Conservation (phyloP, 805 yeast genomes). For the Suhomyces prunicola region DNA sequence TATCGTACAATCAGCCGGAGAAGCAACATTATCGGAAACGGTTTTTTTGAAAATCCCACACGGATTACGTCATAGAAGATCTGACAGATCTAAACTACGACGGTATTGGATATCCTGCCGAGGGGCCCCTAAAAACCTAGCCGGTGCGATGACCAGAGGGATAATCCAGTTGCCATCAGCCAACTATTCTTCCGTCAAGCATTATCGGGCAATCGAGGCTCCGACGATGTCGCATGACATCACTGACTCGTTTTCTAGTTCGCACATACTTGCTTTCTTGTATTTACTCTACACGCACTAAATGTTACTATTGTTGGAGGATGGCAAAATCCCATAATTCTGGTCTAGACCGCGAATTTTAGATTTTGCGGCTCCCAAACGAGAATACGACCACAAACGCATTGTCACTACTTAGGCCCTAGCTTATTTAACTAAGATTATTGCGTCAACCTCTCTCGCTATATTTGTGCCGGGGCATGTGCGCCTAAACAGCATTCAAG, state of each 20-base stretch:
- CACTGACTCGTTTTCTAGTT: background rate
- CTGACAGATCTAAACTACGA: background rate
- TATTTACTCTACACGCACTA: background rate
- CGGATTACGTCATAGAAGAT: background rate
- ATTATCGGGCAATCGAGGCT: background rate
- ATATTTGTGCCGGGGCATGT: background rate
- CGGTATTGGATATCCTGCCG: background rate
- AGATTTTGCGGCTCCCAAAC: background rate
- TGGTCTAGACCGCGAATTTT: background rate
- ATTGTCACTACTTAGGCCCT: background rate
- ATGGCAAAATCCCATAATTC: background rate
- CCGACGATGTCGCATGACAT: background rate
- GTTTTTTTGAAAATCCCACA: background rate
- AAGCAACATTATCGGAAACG: background rate
- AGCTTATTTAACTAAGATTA: background rate
- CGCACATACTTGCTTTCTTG: background rate
- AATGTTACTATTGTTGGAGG: background rate
- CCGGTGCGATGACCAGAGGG: background rate
- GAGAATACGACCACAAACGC: background rate
- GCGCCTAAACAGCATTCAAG: background rate
- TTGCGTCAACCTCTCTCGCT: background rate
- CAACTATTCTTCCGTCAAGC: background rate
- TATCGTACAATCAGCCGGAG: background rate
- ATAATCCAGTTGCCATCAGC: background rate
- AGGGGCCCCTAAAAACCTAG: background rate